A percentile compares a stretch with the other conserved stretches of the same genome.
Conservation (phyloP, 2,329 filamentous ascomycete genomes). For the Diaporthe citrichinensis region DNA sequence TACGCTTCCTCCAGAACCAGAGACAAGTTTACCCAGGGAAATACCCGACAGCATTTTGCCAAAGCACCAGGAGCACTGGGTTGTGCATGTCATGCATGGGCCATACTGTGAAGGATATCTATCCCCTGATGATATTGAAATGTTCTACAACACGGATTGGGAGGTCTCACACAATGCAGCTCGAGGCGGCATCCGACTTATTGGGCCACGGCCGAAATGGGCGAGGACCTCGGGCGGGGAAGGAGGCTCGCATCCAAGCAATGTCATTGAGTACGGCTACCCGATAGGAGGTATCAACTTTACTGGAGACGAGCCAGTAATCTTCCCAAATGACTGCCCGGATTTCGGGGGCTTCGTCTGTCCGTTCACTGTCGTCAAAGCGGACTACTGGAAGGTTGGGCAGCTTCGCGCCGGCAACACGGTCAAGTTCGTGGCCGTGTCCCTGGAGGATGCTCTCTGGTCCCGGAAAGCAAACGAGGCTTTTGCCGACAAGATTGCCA, state of each 20-base stretch:
- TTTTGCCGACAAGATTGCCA: conserved; percentile 53
- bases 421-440: conserved; percentile 63
- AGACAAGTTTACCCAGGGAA: conserved; percentile 51
- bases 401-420: conserved; percentile 72
- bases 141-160: conserved; percentile 71
- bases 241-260: conserved; percentile 73
- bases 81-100: conserved; percentile 67
- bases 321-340: conserved; percentile 71
- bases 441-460: conserved; percentile 65
- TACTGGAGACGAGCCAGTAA: conserved; percentile 72
- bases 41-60: conserved; percentile 63
- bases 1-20: conserved; percentile 32
- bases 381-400: conserved; percentile 73
- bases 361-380: conserved; percentile 68
- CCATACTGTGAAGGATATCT: conserved; percentile 70
- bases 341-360: conserved; percentile 74
- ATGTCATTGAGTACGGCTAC: conserved; percentile 73
- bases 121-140: conserved; percentile 64
- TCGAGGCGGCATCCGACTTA: conserved; percentile 71
- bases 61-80: conserved; percentile 64
- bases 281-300: conserved; percentile 71
- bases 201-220: conserved; percentile 72
- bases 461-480: conserved; percentile 57
- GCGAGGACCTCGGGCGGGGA: conserved; percentile 72
- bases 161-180: conserved; percentile 73